Evolutionary conservation across 495 filamentous ascomycete genomes (phyloP).

Genomic region (Xylaria telfairii): DNA sequence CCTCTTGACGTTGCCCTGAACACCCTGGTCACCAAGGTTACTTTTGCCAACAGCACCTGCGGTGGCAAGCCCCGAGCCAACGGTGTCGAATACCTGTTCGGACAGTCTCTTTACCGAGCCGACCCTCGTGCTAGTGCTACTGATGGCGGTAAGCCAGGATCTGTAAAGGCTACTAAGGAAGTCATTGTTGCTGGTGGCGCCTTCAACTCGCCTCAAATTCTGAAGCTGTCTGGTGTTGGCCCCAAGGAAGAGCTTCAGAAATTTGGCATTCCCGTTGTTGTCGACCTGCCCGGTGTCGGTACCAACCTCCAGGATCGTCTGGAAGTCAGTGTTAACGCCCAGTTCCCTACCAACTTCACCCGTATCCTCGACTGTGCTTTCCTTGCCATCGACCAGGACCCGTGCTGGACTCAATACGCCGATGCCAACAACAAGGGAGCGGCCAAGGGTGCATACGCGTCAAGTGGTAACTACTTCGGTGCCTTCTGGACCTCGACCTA

Average conservation of each 20-base stretch:
- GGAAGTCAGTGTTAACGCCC: slow-evolving; percentile 57
- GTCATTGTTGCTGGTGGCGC: slow-evolving; percentile 70
- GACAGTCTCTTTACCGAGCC: slow-evolving; percentile 64
- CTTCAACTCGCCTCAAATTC: slow-evolving; percentile 66
- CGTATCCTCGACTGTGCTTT: slow-evolving; percentile 56
- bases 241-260: slow-evolving; percentile 43
- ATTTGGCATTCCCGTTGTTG: slow-evolving; percentile 57
- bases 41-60: slow-evolving; percentile 51
- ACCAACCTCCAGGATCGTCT: slow-evolving; percentile 70
- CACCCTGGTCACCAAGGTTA: slow-evolving; percentile 65
- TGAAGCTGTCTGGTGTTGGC: slow-evolving; percentile 69
- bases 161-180: slow-evolving; percentile 58
- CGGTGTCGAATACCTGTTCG: slow-evolving; percentile 68
- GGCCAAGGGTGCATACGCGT: slow-evolving; percentile 56
- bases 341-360: slow-evolving; percentile 48
- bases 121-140: slow-evolving; percentile 48
- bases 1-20: slow-evolving; percentile 64
- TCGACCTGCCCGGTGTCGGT: slow-evolving; percentile 66
- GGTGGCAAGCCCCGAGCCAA: slow-evolving; percentile 56
- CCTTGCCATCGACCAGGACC: slow-evolving; percentile 47
- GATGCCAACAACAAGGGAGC: slow-evolving; percentile 30
- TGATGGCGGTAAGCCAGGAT: slow-evolving; percentile 47
- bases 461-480: slow-evolving; percentile 52
- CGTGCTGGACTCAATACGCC: slow-evolving; percentile 58
- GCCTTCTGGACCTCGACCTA: slow-evolving; percentile 53